These are phyloP conservation scores for Wickerhamomyces sp. DNA, from an alignment of 1,139 yeast species.

Conservation along the genomic window DNA sequence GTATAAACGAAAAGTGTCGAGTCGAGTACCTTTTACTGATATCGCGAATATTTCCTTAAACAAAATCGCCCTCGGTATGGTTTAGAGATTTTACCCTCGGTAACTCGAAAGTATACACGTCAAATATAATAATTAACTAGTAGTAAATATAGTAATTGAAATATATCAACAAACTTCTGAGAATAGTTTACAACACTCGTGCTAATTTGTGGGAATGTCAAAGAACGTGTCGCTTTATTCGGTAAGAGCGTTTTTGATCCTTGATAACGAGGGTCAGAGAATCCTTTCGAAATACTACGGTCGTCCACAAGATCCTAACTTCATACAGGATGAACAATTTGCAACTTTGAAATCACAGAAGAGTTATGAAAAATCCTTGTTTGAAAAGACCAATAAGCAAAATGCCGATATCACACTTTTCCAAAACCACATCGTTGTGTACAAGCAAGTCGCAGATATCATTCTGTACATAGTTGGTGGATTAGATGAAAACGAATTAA, in stretches of 20 bases:
- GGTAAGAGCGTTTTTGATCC: slow-evolving; percentile 68
- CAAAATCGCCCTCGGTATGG: too few relatives aligned
- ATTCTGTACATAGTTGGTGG: slow-evolving; percentile 67
- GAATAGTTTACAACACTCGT: too few relatives aligned
- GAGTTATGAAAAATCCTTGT: slow-evolving; percentile 70
- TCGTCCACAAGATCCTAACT: slow-evolving; percentile 45
- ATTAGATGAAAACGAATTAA: slow-evolving; percentile 82
- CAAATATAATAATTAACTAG: too few relatives aligned
- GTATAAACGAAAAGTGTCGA: too few relatives aligned
- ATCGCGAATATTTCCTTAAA: too few relatives aligned
- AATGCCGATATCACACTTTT: slow-evolving; percentile 77
- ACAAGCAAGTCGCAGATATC: slow-evolving; percentile 77
- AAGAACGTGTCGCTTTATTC: slow-evolving; percentile 70
- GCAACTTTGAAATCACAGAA: slow-evolving; percentile 58
- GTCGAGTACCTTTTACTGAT: too few relatives aligned
- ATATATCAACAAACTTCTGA: too few relatives aligned
- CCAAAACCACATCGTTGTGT: slow-evolving; percentile 74
- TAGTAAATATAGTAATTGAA: too few relatives aligned
- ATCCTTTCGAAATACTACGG: slow-evolving; percentile 81
- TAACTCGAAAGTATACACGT: too few relatives aligned
- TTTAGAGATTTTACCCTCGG: too few relatives aligned
- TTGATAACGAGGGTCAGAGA: slow-evolving; percentile 80
- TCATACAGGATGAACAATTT: slow-evolving; percentile 27
- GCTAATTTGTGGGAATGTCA: slow-evolving; percentile 33
- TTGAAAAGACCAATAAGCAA: slow-evolving; percentile 71